A percentile compares a stretch with the other conserved stretches of the same genome.
phyloP scores from a whole-genome alignment of 257 asterid genomes.

The Hygrophila difformis region DNA sequence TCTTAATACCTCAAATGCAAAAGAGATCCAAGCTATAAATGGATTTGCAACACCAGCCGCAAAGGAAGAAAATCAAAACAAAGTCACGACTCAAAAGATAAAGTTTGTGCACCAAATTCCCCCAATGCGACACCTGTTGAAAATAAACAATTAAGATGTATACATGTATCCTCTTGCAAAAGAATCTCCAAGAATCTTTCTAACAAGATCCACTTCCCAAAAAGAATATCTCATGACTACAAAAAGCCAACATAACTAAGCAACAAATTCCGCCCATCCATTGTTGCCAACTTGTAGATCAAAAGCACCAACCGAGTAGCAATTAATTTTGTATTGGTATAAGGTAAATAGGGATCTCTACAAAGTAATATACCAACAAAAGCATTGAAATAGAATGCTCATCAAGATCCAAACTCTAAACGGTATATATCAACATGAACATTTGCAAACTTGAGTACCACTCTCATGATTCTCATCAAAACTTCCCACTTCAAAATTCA shows the following conservation, averaged over 20 bases:
- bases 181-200: background rate
- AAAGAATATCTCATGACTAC: background rate
- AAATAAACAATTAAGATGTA: conserved; percentile 10
- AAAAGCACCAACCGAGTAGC: conserved; percentile 7
- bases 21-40: conserved; percentile 12
- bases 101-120: conserved; percentile 16
- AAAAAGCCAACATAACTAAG: background rate
- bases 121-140: conserved; percentile 23
- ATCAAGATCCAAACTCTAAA: background rate
- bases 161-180: background rate
- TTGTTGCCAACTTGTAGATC: conserved; percentile 8
- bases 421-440: background rate
- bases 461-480: background rate
- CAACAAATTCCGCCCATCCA: conserved; percentile 3
- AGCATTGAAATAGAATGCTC: too few species aligned
- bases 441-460: background rate
- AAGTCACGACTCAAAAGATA: conserved; percentile 10
- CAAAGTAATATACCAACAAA: too few species aligned
- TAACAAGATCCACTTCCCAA: conserved; percentile 3
- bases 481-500: background rate
- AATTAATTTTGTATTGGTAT: too few species aligned
- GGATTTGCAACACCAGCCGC: conserved; percentile 5
- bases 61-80: background rate
- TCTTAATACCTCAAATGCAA: conserved; percentile 17
- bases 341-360: too few species aligned